These are phyloP conservation scores for Ceratobasidium sp. DNA, from an alignment of 1,284 basidiomycete species.

Conservation along the genomic window DNA sequence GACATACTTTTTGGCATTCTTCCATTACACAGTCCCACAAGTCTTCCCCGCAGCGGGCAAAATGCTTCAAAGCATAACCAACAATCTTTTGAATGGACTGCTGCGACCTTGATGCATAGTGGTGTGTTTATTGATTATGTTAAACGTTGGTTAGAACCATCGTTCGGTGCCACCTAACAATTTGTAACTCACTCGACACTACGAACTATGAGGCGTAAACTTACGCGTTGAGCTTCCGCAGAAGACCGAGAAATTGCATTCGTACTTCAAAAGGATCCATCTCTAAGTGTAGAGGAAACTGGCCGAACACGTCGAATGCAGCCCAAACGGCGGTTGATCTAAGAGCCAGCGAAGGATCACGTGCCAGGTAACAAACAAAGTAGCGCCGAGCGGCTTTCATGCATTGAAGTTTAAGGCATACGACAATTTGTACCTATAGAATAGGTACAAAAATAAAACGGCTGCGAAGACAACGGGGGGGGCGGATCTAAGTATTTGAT, in stretches of 20 bases:
- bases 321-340: too few relatives aligned
- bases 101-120: constrained; percentile 60
- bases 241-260: constrained; percentile 82
- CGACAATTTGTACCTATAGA: too few relatives aligned
- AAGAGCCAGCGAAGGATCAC: background rate
- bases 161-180: constrained; percentile 13
- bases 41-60: constrained; percentile 85
- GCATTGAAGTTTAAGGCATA: too few relatives aligned
- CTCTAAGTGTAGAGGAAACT: background rate
- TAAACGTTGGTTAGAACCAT: background rate
- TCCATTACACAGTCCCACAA: constrained; percentile 95
- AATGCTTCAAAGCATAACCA: constrained; percentile 87
- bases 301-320: background rate
- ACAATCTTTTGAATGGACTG: constrained; percentile 93
- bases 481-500: too few relatives aligned
- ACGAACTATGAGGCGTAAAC: constrained; percentile 56
- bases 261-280: constrained; percentile 94
- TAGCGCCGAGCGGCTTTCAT: too few relatives aligned
- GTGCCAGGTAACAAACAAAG: background rate
- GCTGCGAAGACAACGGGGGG: too few relatives aligned
- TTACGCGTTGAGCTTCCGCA: constrained; percentile 83
- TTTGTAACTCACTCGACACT: constrained; percentile 49
- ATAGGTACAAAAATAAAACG: too few relatives aligned
- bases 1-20: constrained; percentile 85
- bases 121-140: background rate